Conservation (phyloP, 768 basidiomycete genomes). For the Tulasnella sp. region DNA sequence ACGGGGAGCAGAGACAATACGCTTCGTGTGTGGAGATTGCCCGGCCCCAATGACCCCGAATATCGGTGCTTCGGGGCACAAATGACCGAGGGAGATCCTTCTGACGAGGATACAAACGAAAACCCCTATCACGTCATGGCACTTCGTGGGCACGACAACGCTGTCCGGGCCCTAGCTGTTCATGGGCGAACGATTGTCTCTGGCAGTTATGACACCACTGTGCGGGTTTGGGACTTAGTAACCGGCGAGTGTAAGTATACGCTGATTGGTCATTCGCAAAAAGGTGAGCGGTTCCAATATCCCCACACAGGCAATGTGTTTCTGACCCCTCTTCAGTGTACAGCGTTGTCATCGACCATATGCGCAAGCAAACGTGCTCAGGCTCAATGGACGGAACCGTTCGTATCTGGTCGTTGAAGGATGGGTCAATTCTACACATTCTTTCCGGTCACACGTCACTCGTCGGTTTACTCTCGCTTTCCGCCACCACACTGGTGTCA, state of each 20-base stretch:
- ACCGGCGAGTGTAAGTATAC: conserved; percentile 41
- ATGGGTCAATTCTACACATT: conserved; percentile 65
- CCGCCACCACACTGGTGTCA: conserved; percentile 81
- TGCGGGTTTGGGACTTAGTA: conserved; percentile 91
- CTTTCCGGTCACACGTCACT: conserved; percentile 88
- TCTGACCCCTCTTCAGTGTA: conserved; percentile 49
- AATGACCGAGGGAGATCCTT: conserved; percentile 28
- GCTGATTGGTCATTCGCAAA: conserved; percentile 78
- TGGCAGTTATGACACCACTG: conserved; percentile 91
- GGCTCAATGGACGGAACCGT: conserved; percentile 98
- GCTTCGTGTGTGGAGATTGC: conserved; percentile 54
- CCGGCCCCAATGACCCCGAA: conserved; percentile 58
- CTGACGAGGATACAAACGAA: conserved; percentile 52
- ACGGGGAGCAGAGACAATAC: conserved; percentile 61
- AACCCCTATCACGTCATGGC: conserved; percentile 86
- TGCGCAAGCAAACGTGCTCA: conserved; percentile 82
- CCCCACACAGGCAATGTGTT: no score
- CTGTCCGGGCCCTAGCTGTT: conserved; percentile 85
- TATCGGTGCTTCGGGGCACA: conserved; percentile 56
- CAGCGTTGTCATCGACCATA: conserved; percentile 81
- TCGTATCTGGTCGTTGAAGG: conserved; percentile 82
- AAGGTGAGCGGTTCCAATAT: conserved; percentile 46
- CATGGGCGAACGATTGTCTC: conserved; percentile 83
- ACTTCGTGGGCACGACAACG: conserved; percentile 81
- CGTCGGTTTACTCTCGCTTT: conserved; percentile 84